Evolutionary conservation across 1,284 basidiomycete genomes (phyloP), one percentile per base, ranked within the genome.

Genomic region (Pyrrhoderma noxium): DNA sequence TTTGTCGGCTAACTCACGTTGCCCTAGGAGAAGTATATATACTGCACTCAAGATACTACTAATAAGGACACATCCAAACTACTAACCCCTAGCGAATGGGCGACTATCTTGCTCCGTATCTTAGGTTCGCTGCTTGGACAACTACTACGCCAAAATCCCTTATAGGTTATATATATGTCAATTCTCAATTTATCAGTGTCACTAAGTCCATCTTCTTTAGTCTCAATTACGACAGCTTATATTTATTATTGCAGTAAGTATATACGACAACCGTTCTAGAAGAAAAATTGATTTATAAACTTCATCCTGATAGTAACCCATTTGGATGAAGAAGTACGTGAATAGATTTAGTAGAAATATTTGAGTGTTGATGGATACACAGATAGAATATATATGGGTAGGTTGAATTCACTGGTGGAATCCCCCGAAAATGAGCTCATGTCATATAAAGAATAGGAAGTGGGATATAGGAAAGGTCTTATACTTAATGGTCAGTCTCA

Each of bases 341-440:
- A 31, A 5, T 31, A 5, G 5, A 5, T 31, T 19, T 19, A 3
- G 13, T 16, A 8, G 37, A 16, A 34, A 16, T 8, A 3, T 11
- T 38, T 25, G 8, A 38, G 7, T 14, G 35, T 36, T 39, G 16
- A 19, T 2, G 16, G 18, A 19, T 2, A 35, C 31, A 8, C 27
- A 50, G 49, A 34, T 36, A 8, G 49, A 43, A 43, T 50, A 50
- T 42, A 50, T 50, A 3, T 50, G 49, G 49, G 49, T 50, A 37
- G 13, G n/a, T 21, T n/a, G 2, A 13, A 5, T 14, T 16, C 19
- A 1, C 3, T 11, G 3, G 11, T 9, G 9, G 3, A 31, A 11
- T n/a, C 21, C n/a, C 19, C 37, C 25, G 21, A 14, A 19, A 14
- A 14, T 35, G 9, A 21, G 22, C 9, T 21, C 38, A 38, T 5